Evolutionary conservation across 2,329 filamentous ascomycete genomes (phyloP).

Genomic region (Tolypocladium album): DNA sequence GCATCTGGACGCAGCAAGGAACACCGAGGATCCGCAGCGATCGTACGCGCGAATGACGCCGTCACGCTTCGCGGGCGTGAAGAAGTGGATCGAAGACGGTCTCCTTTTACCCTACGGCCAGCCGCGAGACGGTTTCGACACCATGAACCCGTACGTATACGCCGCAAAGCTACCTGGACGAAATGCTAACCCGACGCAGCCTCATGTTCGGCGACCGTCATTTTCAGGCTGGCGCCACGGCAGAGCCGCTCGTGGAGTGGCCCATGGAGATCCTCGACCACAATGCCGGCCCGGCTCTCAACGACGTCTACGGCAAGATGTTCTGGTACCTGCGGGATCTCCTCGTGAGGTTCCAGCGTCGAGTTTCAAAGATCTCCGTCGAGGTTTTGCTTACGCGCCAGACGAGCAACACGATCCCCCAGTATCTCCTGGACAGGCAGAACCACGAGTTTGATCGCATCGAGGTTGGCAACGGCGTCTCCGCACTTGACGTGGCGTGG

Average conservation of each 20-base stretch:
- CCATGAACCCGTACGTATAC: conserved; percentile 12
- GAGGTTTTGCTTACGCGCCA: conserved; percentile 2
- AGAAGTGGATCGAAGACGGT: conserved; percentile 12
- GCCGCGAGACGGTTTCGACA: conserved; percentile 5
- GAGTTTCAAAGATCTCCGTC: neutral
- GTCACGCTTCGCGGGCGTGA: conserved; percentile 5
- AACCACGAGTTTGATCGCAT: conserved; percentile 7
- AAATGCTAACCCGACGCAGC: conserved; percentile 3
- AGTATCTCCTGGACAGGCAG: neutral
- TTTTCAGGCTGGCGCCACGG: conserved; percentile 3
- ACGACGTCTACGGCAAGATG: conserved; percentile 18
- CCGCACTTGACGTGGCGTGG: neutral
- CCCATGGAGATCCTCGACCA: conserved; percentile 14
- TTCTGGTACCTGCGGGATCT: conserved; percentile 13
- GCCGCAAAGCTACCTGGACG: neutral
- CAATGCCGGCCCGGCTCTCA: conserved; percentile 4
- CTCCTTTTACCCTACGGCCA: conserved; percentile 12
- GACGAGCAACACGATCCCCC: neutral
- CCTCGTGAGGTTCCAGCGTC: conserved; percentile 10
- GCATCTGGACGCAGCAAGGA: conserved; percentile 2
- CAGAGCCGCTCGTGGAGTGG: conserved; percentile 17
- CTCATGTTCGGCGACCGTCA: conserved; percentile 4
- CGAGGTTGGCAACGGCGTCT: conserved; percentile 3
- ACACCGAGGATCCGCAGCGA: conserved; percentile 1
- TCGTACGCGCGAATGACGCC: conserved; percentile 8